Evolutionary conservation across 805 yeast genomes (phyloP), one percentile per base, ranked within the genome.

Genomic region (Starmera caribaea): DNA sequence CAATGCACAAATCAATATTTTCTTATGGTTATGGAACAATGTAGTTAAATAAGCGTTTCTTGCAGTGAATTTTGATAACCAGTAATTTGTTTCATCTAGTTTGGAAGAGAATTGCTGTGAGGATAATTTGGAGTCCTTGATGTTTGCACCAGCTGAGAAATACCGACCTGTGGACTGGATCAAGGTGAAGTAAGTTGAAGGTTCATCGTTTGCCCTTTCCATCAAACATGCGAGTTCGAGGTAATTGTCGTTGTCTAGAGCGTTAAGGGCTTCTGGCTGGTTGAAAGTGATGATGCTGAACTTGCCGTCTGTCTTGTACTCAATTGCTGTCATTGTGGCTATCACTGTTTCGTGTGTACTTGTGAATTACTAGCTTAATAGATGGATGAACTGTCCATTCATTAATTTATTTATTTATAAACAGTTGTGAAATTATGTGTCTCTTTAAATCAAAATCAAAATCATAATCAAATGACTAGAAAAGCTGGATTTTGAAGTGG

Each of bases 91-190:
- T 36, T 58, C 59, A 7, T 54, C 53, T 5, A 44, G 38, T 21
- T 39, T 34, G 16, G 45, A 38, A 3, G 44, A 34, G 17, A 41
- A 45, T 13, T 37, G 43, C 37, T 26, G 39, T 35, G n/a, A 43
- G 43, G 27, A 34, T 33, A 24, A 39, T 17, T 30, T 42, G 8
- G 33, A n/a, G 21, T 56, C 52, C 37, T 63, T 68, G 38, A 83
- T 73, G 54, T 86, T 79, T 16, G 95, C 96, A 21, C 96, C 96
- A 7, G 95, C 82, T 21, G 87, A 77, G 58, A 86, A 87, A 56
- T 73, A 82, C 41, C 80, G 67, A 0, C 95, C 95, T 0, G 81
- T 66, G 29, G 87, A 69, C 52, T 76, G 79, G 37, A 87, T 59
- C 37, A 83, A 62, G 2, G 96, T 87, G 17, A 76, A 69, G 8